phyloP scores from a whole-genome alignment of 2,329 filamentous ascomycete species.

The Phaeosphaeria sp. region DNA sequence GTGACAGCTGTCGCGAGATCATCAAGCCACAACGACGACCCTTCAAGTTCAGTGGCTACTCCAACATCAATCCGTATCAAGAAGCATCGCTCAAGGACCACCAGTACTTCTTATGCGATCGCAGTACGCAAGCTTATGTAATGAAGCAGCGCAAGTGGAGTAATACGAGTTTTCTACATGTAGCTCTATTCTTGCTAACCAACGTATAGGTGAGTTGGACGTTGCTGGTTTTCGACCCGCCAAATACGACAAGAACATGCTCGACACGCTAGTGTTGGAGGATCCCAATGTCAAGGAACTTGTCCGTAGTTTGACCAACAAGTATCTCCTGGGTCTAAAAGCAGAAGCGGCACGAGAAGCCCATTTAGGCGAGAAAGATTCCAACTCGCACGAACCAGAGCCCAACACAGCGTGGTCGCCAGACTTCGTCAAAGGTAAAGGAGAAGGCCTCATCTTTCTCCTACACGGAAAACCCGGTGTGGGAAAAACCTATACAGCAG shows the following conservation, averaged over 20 bases:
- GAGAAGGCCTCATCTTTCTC: slow-evolving; percentile 37
- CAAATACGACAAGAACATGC: not conserved
- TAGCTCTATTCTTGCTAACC: not conserved
- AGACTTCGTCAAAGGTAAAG: slow-evolving; percentile 33
- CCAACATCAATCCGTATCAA: not conserved
- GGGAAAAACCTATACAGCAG: slow-evolving; percentile 78
- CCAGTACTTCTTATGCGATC: not conserved
- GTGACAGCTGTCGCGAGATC: not conserved
- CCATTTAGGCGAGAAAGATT: not conserved
- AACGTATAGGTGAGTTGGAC: not conserved
- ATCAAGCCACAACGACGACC: not conserved
- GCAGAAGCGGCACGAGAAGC: not conserved
- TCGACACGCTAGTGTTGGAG: not conserved
- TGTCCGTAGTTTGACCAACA: not conserved
- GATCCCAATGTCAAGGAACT: not conserved
- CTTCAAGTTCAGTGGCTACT: not conserved
- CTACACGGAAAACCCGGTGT: slow-evolving; percentile 90
- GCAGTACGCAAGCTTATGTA: not conserved
- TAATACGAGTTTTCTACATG: not conserved
- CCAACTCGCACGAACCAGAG: not conserved
- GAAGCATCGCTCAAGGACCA: not conserved
- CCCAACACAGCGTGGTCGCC: not conserved
- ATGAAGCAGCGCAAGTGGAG: not conserved
- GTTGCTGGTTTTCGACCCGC: not conserved
- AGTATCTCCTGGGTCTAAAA: not conserved